Evolutionary conservation across 352 stramenopile species (phyloP).

Genomic region (Thraustotheca clavata): DNA sequence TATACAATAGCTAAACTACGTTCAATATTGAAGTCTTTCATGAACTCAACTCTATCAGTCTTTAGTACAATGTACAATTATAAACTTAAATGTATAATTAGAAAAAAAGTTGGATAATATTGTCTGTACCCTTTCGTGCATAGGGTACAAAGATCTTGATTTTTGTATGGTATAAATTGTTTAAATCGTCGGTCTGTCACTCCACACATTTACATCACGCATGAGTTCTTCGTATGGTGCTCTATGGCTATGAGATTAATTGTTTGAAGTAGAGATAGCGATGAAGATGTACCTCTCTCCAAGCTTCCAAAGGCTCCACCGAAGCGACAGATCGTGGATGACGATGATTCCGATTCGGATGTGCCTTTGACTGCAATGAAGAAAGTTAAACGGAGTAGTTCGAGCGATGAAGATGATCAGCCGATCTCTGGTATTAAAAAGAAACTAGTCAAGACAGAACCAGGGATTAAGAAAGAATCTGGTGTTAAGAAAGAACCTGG

Average conservation of each 20-base stretch:
- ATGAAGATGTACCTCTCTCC: conserved; percentile 73
- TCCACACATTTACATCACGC: conserved; percentile 14
- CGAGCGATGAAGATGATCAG: background rate
- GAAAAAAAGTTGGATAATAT: too few species aligned
- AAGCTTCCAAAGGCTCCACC: conserved; percentile 27
- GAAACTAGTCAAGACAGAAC: conserved; percentile 21
- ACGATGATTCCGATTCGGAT: conserved; percentile 10
- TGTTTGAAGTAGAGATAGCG: conserved; percentile 40
- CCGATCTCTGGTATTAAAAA: background rate
- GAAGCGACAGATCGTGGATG: conserved; percentile 1
- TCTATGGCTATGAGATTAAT: background rate
- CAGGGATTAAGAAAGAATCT: conserved; percentile 25
- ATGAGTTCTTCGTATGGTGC: conserved; percentile 5
- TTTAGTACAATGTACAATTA: too few species aligned
- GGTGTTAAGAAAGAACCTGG: conserved; percentile 13
- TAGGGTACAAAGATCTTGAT: too few species aligned
- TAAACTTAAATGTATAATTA: too few species aligned
- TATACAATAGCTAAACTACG: too few species aligned
- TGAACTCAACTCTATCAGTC: too few species aligned
- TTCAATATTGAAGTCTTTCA: too few species aligned
- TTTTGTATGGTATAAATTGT: background rate
- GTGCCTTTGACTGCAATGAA: conserved; percentile 15
- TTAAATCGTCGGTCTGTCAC: background rate
- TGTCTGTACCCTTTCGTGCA: too few species aligned
- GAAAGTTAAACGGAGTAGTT: conserved; percentile 5